Conservation (phyloP, 371 early-diverging fungal species). For the Mortierella sp. region DNA sequence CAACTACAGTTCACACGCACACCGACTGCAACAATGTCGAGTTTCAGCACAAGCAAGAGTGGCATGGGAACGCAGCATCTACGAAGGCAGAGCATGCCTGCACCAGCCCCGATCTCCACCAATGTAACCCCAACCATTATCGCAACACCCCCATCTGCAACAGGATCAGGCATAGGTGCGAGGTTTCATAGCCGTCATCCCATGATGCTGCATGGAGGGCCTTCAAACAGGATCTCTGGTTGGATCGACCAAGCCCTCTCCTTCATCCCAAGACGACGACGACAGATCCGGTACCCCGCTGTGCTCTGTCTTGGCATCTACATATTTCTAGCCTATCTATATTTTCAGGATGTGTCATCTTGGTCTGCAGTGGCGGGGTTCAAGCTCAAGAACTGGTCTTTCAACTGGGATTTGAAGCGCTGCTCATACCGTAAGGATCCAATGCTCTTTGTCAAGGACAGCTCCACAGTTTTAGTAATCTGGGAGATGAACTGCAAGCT, state of each 20-base stretch:
- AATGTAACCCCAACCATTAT: constrained; percentile 49
- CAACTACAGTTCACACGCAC: not conserved
- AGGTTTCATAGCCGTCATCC: constrained; percentile 51
- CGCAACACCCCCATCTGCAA: constrained; percentile 52
- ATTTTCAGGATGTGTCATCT: constrained; percentile 55
- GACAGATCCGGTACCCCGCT: constrained; percentile 56
- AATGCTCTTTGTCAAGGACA: constrained; percentile 67
- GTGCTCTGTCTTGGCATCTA: constrained; percentile 36
- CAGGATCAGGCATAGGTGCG: constrained; percentile 33
- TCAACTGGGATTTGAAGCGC: constrained; percentile 64
- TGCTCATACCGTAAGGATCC: constrained; percentile 70
- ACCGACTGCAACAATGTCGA: constrained; percentile 18
- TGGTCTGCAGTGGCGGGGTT: constrained; percentile 60
- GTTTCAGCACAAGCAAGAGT: constrained; percentile 24
- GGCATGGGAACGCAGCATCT: constrained; percentile 51
- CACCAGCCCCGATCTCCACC: constrained; percentile 49
- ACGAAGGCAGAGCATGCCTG: constrained; percentile 52
- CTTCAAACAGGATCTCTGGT: constrained; percentile 13
- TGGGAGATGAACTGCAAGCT: constrained; percentile 72
- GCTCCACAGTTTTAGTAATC: constrained; percentile 64
- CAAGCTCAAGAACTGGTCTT: constrained; percentile 65
- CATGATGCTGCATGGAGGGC: constrained; percentile 46
- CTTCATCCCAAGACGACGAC: constrained; percentile 54
- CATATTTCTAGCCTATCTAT: constrained; percentile 49
- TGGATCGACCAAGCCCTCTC: constrained; percentile 28